Base-by-base conservation (phyloP, 352 stramenopile species). In the Blastocystis sp. region DNA sequence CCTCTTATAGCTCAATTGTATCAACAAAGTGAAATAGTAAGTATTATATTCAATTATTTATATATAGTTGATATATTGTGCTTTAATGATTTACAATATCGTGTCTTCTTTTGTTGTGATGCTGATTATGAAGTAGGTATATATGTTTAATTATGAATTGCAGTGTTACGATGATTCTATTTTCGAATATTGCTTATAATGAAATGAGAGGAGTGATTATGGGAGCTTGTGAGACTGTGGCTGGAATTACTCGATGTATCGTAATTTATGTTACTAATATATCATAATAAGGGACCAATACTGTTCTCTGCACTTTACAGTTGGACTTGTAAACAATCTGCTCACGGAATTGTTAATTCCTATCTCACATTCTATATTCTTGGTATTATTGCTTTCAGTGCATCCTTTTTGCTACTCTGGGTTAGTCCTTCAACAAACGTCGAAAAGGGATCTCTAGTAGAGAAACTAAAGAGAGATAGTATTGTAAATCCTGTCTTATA, bases 101-200 rank as follows among this genome's bases (percentile, higher is more conserved):
- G 15, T 22, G 1, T n/a, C 24, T 33, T 44, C 40, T 4, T 70
- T 70, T 40, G 24, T 44, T 1, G 33, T 22, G 4, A 70, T 70
- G 60, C 4, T 70, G 60, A 70, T 70, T 11, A 70, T 70, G 60
- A 70, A 70, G 60, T 70, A 15, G 9, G 15, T 70, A 3, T 70
- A 19, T 44, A 11, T 27, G 13, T 33, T 24, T n/a, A 6, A 22
- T 5, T 7, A 24, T 22, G n/a, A 22, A 37, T 22, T 44, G 4
- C 17, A 70, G 60, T 70, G 60, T 40, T 40, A 70, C 33, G 9
- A 70, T 70, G 60, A 44, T 70, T 44, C 60, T 70, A n/a, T 70
- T 44, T 7, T 30, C 60, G 17, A 70, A 70, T 33, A 15, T 70
- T 70, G 60, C 60, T 40, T 70, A 70, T 37, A 30, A 70, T 40